Base-by-base conservation (phyloP, 176 grass and related monocot genomes). In the Eragrostis curvula region DNA sequence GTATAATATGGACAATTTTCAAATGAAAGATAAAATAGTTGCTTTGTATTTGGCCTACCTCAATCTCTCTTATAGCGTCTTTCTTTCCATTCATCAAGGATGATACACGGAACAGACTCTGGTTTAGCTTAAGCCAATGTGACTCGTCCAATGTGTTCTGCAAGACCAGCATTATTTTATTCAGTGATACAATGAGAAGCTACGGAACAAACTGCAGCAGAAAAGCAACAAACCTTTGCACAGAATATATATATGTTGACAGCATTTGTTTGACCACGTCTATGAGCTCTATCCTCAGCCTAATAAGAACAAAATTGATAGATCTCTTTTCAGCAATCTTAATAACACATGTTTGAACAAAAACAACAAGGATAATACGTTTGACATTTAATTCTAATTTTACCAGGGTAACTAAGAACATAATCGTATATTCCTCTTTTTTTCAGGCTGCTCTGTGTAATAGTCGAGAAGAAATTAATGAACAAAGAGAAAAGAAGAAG, bases 241-340 rank as follows among this genome's bases (percentile, higher is more conserved):
- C 92, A 98, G 75, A 98, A 98, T 81, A 98, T 93, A 78, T 98
- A 98, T 89, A 98, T 91, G 82, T 98, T 98, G 41, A 98, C 92
- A 24, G 92, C 92, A 84, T 95, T 98, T 65, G 70, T 93, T 89
- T 95, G 95, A 49, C 96, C 96, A 65, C 86, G 86, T 78, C 96
- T 98, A 68, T 98, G 92, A 81, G 96, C 92, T 89, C 96, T 98
- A 88, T 98, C 96, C 81, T 98, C 92, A 68, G 96, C 96, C 96
- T 98, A 83, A 63, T 78, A 86, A 65, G 78, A 55, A 77, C 15
- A 87, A 65, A 60, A 20, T 45, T 45, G 16, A 42, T 69, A 62
- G 45, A 70, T 40, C 20, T n/a, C 21, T 80, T 61, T 70, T 62
- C 55, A 65, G 50, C 9, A 20, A 46, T 65, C 56, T 87, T 63